Evolutionary conservation across 2,329 filamentous ascomycete genomes (phyloP).

Genomic region (Xylaria sp.): DNA sequence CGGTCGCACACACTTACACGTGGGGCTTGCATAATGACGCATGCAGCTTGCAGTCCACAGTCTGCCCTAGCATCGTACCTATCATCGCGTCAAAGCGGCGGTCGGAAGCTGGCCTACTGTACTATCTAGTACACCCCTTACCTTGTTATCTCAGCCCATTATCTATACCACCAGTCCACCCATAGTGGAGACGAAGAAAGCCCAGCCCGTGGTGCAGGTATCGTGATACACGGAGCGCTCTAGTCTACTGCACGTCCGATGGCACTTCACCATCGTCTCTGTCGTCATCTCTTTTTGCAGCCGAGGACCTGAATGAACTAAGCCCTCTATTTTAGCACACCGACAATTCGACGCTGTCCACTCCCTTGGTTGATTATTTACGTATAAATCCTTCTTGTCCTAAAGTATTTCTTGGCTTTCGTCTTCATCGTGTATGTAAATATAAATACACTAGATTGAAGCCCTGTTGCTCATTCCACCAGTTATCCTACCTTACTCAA

Average conservation of each 20-base stretch:
- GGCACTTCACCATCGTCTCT: neutral
- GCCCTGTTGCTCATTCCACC: neutral
- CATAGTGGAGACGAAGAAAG: no score
- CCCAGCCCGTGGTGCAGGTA: neutral
- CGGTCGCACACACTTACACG: constrained; percentile 24
- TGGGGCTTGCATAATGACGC: constrained; percentile 39
- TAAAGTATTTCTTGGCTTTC: neutral
- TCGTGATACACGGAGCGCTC: neutral
- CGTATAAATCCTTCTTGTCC: neutral
- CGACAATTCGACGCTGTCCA: constrained; percentile 14
- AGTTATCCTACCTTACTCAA: neutral
- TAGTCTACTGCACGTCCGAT: constrained; percentile 5
- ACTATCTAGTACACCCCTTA: no score
- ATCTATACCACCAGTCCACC: neutral
- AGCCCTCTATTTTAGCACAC: constrained; percentile 20
- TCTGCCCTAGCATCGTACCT: constrained; percentile 22
- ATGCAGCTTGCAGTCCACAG: constrained; percentile 26
- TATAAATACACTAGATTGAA: constrained; percentile 14
- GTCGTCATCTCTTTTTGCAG: constrained; percentile 26
- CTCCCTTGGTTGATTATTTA: neutral
- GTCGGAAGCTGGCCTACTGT: constrained; percentile 7
- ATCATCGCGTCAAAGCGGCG: constrained; percentile 22
- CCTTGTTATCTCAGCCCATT: no score
- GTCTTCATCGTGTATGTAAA: neutral
- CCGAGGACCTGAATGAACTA: neutral